Base-by-base conservation (phyloP, 2,329 filamentous ascomycete species). In the Tolypocladium ovalisporum region DNA sequence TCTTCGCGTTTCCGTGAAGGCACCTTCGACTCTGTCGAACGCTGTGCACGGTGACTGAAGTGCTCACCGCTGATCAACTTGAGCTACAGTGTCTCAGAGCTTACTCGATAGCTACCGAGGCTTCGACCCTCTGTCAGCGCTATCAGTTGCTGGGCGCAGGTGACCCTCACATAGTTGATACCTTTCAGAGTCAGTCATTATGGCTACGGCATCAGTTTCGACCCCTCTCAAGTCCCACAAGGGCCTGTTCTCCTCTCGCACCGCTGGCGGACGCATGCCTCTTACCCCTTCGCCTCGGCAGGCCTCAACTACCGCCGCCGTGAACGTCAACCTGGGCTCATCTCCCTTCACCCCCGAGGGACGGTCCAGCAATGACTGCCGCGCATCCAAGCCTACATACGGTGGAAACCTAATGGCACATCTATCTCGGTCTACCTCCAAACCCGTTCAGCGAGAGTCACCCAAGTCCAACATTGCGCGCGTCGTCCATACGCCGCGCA, bases 381-480 rank as follows among this genome's bases (percentile, higher is more conserved):
- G 80, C 71, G 74, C 74, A 69, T 73, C 75, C 62, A 88, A 90
- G 76, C 90, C 90, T 9, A 85, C 90, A 60, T 94, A 90, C 72
- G 84, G 87, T 61, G 88, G 86, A 62, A 92, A 91, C 73, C 79
- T 96, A 58, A 83, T 89, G 62, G 81, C 89, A 60, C 87, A 91
- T 69, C 88, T 96, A 68, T 81, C 88, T 61, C 88, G 88, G 68
- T 86, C 81, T 2, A 75, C 73, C 60, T 80, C 85, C 61, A 87
- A 86, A 76, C 76, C 80, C 44, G 77, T 82, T 44, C 87, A 89
- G 72, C 87, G 89, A 54, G 89, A 94, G 70, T 97, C 93, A 2
- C 91, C 92, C 70, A 97, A 97, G 79, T 97, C 92, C 59, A 97
- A 97, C 79, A 97, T 97, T 72, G 89, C 88, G 63, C 84, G 85